Evolutionary conservation across 2,329 filamentous ascomycete species (phyloP).

Genomic region (Eutypella sp.): DNA sequence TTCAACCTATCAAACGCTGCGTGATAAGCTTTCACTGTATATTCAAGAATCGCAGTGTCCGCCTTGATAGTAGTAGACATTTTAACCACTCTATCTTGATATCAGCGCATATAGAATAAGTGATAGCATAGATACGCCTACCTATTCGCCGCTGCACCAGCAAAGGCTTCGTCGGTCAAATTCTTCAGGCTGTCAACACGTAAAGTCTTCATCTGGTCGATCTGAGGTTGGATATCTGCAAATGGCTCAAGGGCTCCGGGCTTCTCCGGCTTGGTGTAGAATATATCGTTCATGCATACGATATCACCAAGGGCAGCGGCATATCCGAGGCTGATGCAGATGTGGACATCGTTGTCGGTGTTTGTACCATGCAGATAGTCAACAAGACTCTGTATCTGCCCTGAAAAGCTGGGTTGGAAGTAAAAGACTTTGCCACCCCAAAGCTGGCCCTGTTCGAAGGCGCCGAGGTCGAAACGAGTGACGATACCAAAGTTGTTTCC

Average conservation of each 20-base stretch:
- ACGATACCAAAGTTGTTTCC: constrained; percentile 26
- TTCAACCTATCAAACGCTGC: constrained; percentile 10
- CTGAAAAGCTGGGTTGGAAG: constrained; percentile 9
- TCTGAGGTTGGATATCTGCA: constrained; percentile 11
- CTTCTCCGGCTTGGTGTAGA: constrained; percentile 7
- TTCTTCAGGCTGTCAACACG: constrained; percentile 9
- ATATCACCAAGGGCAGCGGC: constrained; percentile 3
- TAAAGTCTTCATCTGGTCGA: constrained; percentile 10
- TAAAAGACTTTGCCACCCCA: constrained; percentile 27
- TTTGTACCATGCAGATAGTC: constrained; percentile 6
- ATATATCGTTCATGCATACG: constrained; percentile 3
- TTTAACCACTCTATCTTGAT: constrained; percentile 5
- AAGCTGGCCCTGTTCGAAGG: constrained; percentile 15
- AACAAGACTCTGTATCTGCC: constrained; percentile 10
- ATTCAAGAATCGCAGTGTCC: constrained; percentile 3
- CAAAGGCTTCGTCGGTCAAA: constrained; percentile 10
- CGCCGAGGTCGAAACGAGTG: constrained; percentile 19
- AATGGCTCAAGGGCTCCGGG: constrained; percentile 11
- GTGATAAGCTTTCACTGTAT: constrained; percentile 3
- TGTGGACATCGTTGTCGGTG: constrained; percentile 5
- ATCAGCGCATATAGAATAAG: neutral
- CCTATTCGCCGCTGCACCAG: constrained; percentile 6
- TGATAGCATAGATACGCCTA: neutral
- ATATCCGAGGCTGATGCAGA: constrained; percentile 12
- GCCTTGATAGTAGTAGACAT: constrained; percentile 9